phyloP scores from a whole-genome alignment of 2,329 filamentous ascomycete species.

The Neofusicoccum laricinum region DNA sequence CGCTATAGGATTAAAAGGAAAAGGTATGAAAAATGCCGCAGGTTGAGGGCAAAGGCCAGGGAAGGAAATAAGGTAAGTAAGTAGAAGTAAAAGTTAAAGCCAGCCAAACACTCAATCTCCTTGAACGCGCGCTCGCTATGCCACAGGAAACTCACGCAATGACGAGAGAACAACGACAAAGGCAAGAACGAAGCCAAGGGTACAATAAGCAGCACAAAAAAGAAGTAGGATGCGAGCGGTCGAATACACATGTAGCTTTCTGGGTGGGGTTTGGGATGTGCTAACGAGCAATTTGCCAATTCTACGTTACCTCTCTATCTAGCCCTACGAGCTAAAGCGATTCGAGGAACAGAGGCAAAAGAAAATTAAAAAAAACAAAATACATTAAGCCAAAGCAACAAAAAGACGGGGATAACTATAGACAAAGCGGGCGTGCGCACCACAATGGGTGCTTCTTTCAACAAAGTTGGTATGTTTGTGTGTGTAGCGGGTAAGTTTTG shows the following conservation, averaged over 20 bases:
- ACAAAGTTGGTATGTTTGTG: neutral
- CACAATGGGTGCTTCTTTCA: neutral
- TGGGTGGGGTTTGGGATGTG: neutral
- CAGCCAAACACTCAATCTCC: neutral
- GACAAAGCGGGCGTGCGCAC: neutral
- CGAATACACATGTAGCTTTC: neutral
- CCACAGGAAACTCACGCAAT: neutral
- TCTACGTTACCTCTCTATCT: slow-evolving; percentile 9
- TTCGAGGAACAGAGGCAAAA: neutral
- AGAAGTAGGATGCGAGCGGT: neutral
- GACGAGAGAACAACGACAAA: neutral
- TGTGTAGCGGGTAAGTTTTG: neutral
- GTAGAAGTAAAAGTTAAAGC: neutral
- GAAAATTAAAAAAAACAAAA: neutral
- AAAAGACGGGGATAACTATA: neutral
- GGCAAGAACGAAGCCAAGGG: neutral
- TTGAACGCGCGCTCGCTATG: slow-evolving; percentile 8
- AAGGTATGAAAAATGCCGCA: neutral
- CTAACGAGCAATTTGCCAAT: slow-evolving; percentile 1
- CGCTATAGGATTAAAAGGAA: slow-evolving; percentile 1
- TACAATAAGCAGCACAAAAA: neutral
- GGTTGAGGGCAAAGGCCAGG: neutral
- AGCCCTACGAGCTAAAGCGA: neutral
- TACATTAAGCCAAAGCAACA: slow-evolving; percentile 6
- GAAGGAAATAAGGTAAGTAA: neutral